Conservation (phyloP, 352 stramenopile genomes). For the Phytophthora fragariae region DNA sequence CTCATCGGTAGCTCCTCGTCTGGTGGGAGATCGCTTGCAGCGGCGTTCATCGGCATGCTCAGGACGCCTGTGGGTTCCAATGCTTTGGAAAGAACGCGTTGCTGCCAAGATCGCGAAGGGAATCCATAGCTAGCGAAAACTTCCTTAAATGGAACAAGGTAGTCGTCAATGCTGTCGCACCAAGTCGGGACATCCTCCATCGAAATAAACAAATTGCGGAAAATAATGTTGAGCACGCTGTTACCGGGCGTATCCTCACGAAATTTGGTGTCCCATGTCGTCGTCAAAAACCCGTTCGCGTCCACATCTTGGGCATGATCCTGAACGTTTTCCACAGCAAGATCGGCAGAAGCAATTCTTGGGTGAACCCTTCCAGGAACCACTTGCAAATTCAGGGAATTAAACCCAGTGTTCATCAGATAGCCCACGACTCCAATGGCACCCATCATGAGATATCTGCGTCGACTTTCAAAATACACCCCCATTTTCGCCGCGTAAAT, state of each 20-base stretch:
- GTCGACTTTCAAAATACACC: conserved; percentile 10
- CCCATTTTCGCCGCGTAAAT: conserved; percentile 2
- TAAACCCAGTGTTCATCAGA: conserved; percentile 29
- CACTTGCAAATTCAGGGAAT: conserved; percentile 22
- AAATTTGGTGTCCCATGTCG: background rate
- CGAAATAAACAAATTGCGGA: background rate
- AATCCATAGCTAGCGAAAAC: background rate
- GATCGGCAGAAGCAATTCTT: background rate
- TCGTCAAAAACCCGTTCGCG: background rate
- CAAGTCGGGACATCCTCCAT: background rate
- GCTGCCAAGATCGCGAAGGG: conserved; percentile 1
- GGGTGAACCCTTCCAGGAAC: conserved; percentile 2
- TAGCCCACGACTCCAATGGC: conserved; percentile 16
- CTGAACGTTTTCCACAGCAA: conserved; percentile 8
- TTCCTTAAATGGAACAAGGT: background rate
- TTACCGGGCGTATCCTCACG: background rate
- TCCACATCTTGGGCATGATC: background rate
- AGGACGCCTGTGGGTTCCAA: background rate
- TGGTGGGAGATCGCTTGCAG: background rate
- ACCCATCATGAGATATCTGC: conserved; percentile 6
- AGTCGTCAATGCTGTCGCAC: background rate
- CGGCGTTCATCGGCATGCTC: background rate
- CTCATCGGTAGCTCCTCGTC: conserved; percentile 1
- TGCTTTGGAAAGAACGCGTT: background rate
- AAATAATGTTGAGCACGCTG: conserved; percentile 1